A percentile compares a stretch with the other conserved stretches of the same genome.
These are phyloP conservation scores for Ophiocordyceps polyrhachis-furcata DNA, from an alignment of 2,329 filamentous ascomycete genomes.

Conservation along the genomic window DNA sequence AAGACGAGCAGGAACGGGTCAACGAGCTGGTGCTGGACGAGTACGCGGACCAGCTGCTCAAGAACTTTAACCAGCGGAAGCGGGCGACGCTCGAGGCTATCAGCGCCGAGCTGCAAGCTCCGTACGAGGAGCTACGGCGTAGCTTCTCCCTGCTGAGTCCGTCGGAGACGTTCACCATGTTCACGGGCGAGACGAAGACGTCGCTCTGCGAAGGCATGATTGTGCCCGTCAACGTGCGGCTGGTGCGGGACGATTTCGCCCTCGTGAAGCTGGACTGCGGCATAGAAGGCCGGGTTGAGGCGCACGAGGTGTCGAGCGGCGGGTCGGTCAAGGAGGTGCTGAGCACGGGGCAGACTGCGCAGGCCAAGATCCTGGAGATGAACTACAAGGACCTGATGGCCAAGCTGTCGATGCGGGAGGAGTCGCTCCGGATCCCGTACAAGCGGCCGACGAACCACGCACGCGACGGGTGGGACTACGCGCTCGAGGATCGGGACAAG, in stretches of 20 bases:
- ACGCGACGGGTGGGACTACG: constrained; percentile 72
- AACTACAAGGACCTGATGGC: constrained; percentile 73
- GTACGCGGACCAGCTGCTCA: constrained; percentile 88
- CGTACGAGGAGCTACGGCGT: constrained; percentile 84
- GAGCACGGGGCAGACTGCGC: constrained; percentile 63
- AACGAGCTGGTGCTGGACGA: constrained; percentile 93
- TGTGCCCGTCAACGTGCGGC: constrained; percentile 69
- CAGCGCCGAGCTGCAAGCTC: constrained; percentile 75
- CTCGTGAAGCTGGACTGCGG: constrained; percentile 89
- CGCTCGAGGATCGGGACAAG: constrained; percentile 61
- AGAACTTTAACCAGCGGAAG: constrained; percentile 84
- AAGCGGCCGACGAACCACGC: constrained; percentile 51
- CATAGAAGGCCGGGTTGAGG: constrained; percentile 73
- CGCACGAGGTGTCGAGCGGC: constrained; percentile 62
- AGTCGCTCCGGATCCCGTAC: constrained; percentile 56
- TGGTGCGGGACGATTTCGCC: constrained; percentile 81
- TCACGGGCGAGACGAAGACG: constrained; percentile 80
- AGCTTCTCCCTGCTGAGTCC: constrained; percentile 51
- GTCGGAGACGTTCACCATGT: constrained; percentile 85
- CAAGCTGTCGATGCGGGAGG: constrained; percentile 70
- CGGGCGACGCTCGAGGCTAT: constrained; percentile 93
- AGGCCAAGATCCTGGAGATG: constrained; percentile 72
- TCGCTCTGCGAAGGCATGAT: constrained; percentile 82
- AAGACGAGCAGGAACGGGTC: constrained; percentile 84
- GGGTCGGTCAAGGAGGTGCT: constrained; percentile 56